These are phyloP conservation scores for Yarrowia sp. DNA, from an alignment of 805 yeast species.

Conservation along the genomic window DNA sequence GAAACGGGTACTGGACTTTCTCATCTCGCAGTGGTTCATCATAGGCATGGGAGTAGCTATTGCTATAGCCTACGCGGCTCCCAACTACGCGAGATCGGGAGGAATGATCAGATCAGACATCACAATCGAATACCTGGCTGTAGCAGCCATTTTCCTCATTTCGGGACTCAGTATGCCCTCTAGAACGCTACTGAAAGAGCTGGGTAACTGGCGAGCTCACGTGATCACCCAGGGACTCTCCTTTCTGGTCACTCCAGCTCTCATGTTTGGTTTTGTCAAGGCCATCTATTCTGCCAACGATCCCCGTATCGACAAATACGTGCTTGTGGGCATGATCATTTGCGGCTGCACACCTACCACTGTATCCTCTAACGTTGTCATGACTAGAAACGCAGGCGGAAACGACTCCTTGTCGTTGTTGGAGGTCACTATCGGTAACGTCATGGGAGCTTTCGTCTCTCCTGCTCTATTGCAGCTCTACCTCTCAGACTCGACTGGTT, in stretches of 20 bases:
- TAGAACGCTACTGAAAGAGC: conserved; percentile 63
- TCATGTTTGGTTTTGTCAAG: conserved; percentile 73
- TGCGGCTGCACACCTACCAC: conserved; percentile 92
- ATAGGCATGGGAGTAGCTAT: conserved; percentile 73
- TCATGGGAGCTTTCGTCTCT: conserved; percentile 84
- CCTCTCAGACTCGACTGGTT: conserved; percentile 61
- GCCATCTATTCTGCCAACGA: conserved; percentile 69
- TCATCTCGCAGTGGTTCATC: conserved; percentile 72
- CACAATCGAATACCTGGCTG: conserved; percentile 83
- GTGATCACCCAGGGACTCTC: conserved; percentile 68
- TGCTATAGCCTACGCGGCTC: conserved; percentile 77
- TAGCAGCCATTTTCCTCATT: conserved; percentile 80
- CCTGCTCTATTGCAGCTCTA: conserved; percentile 85
- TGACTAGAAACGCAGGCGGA: conserved; percentile 88
- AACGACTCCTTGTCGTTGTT: conserved; percentile 78
- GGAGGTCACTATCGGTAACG: conserved; percentile 84
- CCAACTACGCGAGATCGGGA: conserved; percentile 82
- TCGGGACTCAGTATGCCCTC: conserved; percentile 83
- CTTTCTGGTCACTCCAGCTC: conserved; percentile 72
- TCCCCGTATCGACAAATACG: conserved; percentile 71
- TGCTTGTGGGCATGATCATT: conserved; percentile 79
- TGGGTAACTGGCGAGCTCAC: conserved; percentile 84
- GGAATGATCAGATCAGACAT: conserved; percentile 79
- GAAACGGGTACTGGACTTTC: conserved; percentile 5
- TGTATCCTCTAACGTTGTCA: conserved; percentile 88